Evolutionary conservation across 192 early-diverging fungal species (phyloP), one percentile per base, ranked within the genome.

Genomic region (Dissophora ornata): DNA sequence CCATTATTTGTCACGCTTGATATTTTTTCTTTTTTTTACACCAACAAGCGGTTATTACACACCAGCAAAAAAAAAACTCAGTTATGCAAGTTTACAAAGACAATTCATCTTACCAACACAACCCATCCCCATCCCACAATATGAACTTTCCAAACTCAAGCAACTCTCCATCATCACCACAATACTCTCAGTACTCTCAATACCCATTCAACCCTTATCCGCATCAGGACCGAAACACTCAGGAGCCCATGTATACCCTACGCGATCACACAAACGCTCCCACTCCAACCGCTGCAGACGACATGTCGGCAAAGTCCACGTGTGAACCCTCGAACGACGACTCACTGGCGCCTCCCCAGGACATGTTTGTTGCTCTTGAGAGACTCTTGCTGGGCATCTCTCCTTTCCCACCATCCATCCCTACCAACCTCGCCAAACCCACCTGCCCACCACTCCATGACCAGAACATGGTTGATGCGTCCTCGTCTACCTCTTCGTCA

Each of bases 401-500:
- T 13, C 71, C 71, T 33, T 75, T 75, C 57, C 71, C 71, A 32
- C 71, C 71, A 1, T 45, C 71, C n/a, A 66, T 75, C 25, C 71
- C 71, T 4, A n/a, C n/a, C n/a, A 55, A 29, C 28, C 66, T 75
- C 38, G 71, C 71, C 9, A 60, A 67, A 30, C 71, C 71, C 3
- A 75, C 71, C 9, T 75, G 71, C 28, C 71, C 71, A 24, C 26
- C 63, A 13, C 41, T 75, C 19, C 40, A 61, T 5, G 69, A 71
- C 44, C 52, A 62, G 4, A 36, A n/a, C 30, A 53, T 58, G 56
- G n/a, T 51, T 19, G 58, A 57, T 6, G 25, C 57, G 25, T 60
- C 40, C 4, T 63, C 62, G 5, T 66, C 53, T n/a, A 6, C 28
- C 5, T 56, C 44, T 36, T 36, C 63, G 34, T 47, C 53, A 15